A percentile compares a stretch with the other conserved stretches of the same genome.
Evolutionary conservation across 202 grass and related monocot species (phyloP).

Genomic region (Carex arenaria): DNA sequence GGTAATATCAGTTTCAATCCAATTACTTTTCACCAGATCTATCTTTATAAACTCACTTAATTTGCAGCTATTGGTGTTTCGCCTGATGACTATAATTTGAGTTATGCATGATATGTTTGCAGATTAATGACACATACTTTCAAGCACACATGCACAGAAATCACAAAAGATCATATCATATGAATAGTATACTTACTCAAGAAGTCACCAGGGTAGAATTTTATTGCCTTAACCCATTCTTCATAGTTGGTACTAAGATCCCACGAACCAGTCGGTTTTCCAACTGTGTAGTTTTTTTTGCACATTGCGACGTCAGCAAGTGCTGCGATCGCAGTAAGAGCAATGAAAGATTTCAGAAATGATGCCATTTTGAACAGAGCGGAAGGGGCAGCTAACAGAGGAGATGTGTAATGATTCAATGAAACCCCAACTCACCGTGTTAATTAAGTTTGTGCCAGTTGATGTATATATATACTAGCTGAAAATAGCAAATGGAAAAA

Average conservation of each 20-base stretch:
- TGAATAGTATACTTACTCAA: constrained; percentile 24
- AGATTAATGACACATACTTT: neutral
- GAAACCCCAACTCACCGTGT: neutral
- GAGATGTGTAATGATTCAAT: neutral
- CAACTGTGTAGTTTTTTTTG: constrained; percentile 49
- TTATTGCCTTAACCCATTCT: constrained; percentile 39
- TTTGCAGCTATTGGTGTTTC: neutral
- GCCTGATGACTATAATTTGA: neutral
- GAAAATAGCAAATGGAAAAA: neutral
- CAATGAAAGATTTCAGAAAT: constrained; percentile 16
- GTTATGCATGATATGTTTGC: neutral
- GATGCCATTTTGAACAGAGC: constrained; percentile 11
- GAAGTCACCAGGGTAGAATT: constrained; percentile 42
- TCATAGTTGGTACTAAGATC: constrained; percentile 51
- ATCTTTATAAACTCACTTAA: neutral
- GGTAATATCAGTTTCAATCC: neutral
- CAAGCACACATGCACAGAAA: neutral
- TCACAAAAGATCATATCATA: neutral
- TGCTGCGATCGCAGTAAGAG: neutral
- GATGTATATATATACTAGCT: constrained; percentile 1
- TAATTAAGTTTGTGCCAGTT: neutral
- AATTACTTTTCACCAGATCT: neutral
- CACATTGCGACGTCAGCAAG: constrained; percentile 22
- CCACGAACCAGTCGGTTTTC: constrained; percentile 54
- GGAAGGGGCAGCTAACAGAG: constrained; percentile 7